A percentile compares a stretch with the other conserved stretches of the same genome.
Conservation (phyloP, 1,139 yeast genomes). For the Yamadazyma kanchanaburiensis region DNA sequence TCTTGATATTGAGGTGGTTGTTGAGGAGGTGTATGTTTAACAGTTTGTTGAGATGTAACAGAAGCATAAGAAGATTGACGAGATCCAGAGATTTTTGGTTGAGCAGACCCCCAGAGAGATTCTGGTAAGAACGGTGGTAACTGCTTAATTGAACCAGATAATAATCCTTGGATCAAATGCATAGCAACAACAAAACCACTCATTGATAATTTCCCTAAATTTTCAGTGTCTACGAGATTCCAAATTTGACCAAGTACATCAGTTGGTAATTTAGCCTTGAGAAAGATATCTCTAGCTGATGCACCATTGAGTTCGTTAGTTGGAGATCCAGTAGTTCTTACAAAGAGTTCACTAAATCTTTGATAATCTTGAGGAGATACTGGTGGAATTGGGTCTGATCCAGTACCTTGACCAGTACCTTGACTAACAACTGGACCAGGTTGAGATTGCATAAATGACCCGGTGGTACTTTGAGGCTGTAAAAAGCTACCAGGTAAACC, state of each 20-base stretch:
- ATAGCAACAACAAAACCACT: conserved; percentile 87
- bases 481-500: conserved; percentile 19
- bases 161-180: conserved; percentile 85
- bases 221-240: conserved; percentile 78
- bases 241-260: conserved; percentile 81
- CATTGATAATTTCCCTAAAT: conserved; percentile 66
- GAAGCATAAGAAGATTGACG: conserved; percentile 47
- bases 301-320: conserved; percentile 57
- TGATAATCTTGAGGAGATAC: conserved; percentile 64
- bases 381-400: conserved; percentile 53
- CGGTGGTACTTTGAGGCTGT: conserved; percentile 37
- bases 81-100: conserved; percentile 12
- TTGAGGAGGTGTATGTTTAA: conserved; percentile 25
- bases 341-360: conserved; percentile 71
- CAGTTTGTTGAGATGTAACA: conserved; percentile 48
- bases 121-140: conserved; percentile 73
- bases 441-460: conserved; percentile 50
- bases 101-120: conserved; percentile 59
- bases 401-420: conserved; percentile 24
- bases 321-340: conserved; percentile 62
- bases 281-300: conserved; percentile 77
- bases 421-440: conserved; percentile 36
- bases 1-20: conserved; percentile 11
- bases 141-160: conserved; percentile 63
- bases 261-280: conserved; percentile 82